These are phyloP conservation scores for Erucastrum elatum DNA, from an alignment of 345 rosid genomes.

Conservation along the genomic window DNA sequence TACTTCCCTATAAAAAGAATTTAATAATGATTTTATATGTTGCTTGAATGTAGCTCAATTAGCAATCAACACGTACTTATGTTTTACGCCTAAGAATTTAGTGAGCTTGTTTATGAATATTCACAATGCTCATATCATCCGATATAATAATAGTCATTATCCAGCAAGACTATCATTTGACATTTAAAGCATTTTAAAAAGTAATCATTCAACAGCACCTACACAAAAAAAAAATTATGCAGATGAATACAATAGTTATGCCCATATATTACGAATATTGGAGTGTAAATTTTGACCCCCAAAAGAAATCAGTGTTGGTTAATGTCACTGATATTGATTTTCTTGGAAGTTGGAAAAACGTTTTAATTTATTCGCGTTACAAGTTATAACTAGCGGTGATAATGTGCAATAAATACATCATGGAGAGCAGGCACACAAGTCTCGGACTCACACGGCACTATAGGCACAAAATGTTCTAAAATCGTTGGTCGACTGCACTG, in stretches of 20 bases:
- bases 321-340: not conserved
- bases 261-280: not conserved
- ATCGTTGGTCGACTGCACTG: not conserved
- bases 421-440: not conserved
- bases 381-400: not conserved
- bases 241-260: not conserved
- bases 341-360: not conserved
- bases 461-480: not conserved
- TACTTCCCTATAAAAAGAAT: not conserved
- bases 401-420: not conserved
- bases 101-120: slow-evolving; percentile 6
- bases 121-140: not conserved
- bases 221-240: not conserved
- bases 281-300: not conserved
- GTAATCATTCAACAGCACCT: not conserved
- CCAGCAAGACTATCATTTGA: not conserved
- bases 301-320: not conserved
- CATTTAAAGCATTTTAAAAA: not conserved
- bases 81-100: slow-evolving; percentile 26
- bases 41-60: slow-evolving; percentile 29
- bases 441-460: not conserved
- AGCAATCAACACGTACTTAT: slow-evolving; percentile 30
- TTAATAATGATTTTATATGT: slow-evolving; percentile 7
- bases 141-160: not conserved
- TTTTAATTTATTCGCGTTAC: not conserved